Base-by-base conservation (phyloP, 345 rosid genomes). In the Ceriops decandra region DNA sequence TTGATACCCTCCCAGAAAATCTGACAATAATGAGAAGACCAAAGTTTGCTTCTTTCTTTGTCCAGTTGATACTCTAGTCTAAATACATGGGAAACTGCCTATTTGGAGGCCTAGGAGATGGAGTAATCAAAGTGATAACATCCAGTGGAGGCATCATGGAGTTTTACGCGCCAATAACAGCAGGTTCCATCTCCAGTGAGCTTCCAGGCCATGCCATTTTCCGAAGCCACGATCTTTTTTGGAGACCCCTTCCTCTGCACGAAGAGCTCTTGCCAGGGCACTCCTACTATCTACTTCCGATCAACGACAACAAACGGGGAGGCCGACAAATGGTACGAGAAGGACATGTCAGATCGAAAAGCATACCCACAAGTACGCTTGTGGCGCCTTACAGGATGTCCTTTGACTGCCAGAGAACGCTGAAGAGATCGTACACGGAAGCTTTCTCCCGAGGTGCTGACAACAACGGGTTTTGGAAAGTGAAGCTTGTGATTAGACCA, bases 41-140 rank as follows among this genome's bases (percentile, higher is more conserved):
- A 32, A 42, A 24, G 17, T 20, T 16, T 26, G n/a, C 27, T 16
- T 1, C 17, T 47, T 3, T 6, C 5, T n/a, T 22, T n/a, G n/a
- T n/a, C 1, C 56, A 7, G 24, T 26, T 63, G 17, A 26, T 16
- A 20, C n/a, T 22, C 11, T 2, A 26, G 24, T 15, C 57, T 8
- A 9, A 9, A 52, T 27, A 42, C 13, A 89, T 93, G 98, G 93
- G 96, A 13, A 90, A 90, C 74, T 90, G 98, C 77, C 68, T 93
- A 53, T 81, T 90, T 56, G 96, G 93, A 77, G 96, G 87, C 62
- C 67, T 82, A 5, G 90, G 88, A 52, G 83, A 72, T 24, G 85
- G 59, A 71, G 71, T 81, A 22, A 79, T 82, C 71, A 84, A 83
- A 74, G 87, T 93, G 22, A 68, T 78, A 17, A 84, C 82, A 58